Base-by-base conservation (phyloP, 805 yeast species). In the Ogataea neopini region DNA sequence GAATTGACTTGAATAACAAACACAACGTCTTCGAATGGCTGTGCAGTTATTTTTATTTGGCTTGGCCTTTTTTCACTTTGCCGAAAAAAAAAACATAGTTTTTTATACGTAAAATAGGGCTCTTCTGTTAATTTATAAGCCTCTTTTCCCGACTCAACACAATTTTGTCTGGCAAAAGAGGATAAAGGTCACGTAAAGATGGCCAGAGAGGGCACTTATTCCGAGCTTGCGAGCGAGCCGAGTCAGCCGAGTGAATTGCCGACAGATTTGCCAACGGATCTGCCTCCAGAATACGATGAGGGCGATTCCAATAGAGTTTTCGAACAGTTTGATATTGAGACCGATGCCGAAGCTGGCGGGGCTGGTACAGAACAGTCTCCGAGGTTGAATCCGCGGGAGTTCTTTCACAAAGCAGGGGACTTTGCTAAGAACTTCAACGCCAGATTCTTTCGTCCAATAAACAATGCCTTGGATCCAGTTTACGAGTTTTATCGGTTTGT, bases 381-480 rank as follows among this genome's bases (percentile, higher is more conserved):
- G 9, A 39, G 56, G 28, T 43, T 49, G 23, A 46, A 47, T 44
- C 54, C 62, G 9, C 53, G 60, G 39, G 51, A 52, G 23, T 37
- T 62, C 29, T 49, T 75, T 13, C 43, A 45, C 25, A 63, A 77
- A 42, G 77, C 79, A 0, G 70, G 71, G 5, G 56, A 67, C n/a
- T 58, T 72, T 38, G 76, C 76, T 7, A 53, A 56, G 34, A 63
- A 62, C 41, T 62, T 75, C 59, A 72, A 64, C 44, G 59, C 59
- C 33, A 52, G 64, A 35, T 59, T 77, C 11, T 70, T 75, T 28
- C 60, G 63, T 30, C 82, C 81, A 4, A 64, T 78, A 11, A 58
- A 71, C 20, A 68, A 64, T 20, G 73, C 75, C 18, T 57, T 77
- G 44, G 82, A 77, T 53, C 84, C 84, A 1, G 71, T 79, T 3